Percentiles rank a stretch among this genome's conserved stretches.
phyloP scores from a whole-genome alignment of 768 basidiomycete species.

The Tremella fuciformis region DNA sequence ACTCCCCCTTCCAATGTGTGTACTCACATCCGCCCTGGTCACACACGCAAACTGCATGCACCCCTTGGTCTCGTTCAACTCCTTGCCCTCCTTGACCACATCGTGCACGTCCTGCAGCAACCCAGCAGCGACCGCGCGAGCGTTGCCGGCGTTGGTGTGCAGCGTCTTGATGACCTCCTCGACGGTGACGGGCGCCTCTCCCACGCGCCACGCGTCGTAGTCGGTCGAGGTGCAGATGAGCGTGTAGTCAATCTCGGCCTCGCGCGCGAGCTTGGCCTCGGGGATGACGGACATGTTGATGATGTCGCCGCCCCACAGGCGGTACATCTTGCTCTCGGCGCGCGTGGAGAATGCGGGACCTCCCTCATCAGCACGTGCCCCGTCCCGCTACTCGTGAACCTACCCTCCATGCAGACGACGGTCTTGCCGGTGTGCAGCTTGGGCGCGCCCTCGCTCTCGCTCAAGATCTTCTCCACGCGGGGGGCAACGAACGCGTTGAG shows the following conservation, averaged over 20 bases:
- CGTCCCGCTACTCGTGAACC: too few relatives aligned
- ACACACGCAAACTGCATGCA: slow-evolving; percentile 84
- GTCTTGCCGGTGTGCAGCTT: slow-evolving; percentile 76
- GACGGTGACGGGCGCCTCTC: slow-evolving; percentile 77
- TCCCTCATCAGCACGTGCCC: slow-evolving; percentile 7
- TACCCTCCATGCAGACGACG: slow-evolving; percentile 95
- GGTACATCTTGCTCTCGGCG: slow-evolving; percentile 92
- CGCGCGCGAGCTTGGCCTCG: slow-evolving; percentile 93
- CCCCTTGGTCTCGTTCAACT: slow-evolving; percentile 70
- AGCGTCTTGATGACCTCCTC: slow-evolving; percentile 88
- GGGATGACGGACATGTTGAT: slow-evolving; percentile 89
- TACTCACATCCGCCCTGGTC: slow-evolving; percentile 58
- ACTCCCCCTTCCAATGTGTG: not conserved
- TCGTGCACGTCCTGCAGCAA: slow-evolving; percentile 56
- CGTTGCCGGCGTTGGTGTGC: slow-evolving; percentile 77
- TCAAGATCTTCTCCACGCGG: slow-evolving; percentile 63
- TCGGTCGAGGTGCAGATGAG: slow-evolving; percentile 78
- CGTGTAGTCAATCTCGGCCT: slow-evolving; percentile 91
- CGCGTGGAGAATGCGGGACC: slow-evolving; percentile 86
- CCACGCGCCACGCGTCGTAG: slow-evolving; percentile 90
- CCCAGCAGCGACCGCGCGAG: slow-evolving; percentile 59
- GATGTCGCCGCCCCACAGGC: slow-evolving; percentile 67
- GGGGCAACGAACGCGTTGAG: slow-evolving; percentile 46
- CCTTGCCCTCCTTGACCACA: slow-evolving; percentile 58
- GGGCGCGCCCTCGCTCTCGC: slow-evolving; percentile 58